Evolutionary conservation across 495 filamentous ascomycete genomes (phyloP).

Genomic region (Sporormia fimetaria): DNA sequence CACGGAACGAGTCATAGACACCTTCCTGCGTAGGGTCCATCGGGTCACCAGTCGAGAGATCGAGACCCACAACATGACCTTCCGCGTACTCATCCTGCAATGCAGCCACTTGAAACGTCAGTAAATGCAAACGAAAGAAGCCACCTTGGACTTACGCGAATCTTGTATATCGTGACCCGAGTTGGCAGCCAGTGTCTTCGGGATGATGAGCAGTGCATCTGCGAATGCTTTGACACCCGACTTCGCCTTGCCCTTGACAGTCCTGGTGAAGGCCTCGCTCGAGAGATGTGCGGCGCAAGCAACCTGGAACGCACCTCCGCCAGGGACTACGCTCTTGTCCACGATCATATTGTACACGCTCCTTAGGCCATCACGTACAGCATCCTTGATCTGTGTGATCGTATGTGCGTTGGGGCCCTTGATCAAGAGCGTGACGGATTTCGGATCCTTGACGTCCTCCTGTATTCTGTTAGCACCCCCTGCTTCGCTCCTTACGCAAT

Average conservation of each 20-base stretch:
- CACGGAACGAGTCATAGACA: conserved; percentile 93
- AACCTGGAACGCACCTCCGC: conserved; percentile 91
- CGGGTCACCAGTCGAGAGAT: conserved; percentile 72
- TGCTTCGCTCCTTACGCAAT: too few relatives aligned
- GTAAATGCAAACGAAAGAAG: conserved; percentile 3
- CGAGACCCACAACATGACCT: conserved; percentile 76
- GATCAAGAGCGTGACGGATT: conserved; percentile 96
- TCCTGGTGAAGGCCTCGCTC: conserved; percentile 68
- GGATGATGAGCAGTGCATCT: conserved; percentile 85
- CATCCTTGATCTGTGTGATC: conserved; percentile 90
- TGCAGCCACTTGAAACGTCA: conserved; percentile 50
- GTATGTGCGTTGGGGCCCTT: conserved; percentile 96
- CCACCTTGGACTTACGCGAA: conserved; percentile 48
- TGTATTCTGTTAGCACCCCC: conserved; percentile 25
- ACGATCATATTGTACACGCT: conserved; percentile 99
- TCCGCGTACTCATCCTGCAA: conserved; percentile 78
- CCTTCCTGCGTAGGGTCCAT: conserved; percentile 94
- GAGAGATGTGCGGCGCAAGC: conserved; percentile 83
- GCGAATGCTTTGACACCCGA: conserved; percentile 90
- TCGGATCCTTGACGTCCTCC: conserved; percentile 96
- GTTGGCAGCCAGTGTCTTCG: conserved; percentile 94
- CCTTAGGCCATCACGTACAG: conserved; percentile 88
- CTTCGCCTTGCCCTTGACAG: conserved; percentile 93
- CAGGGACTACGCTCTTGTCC: conserved; percentile 86
- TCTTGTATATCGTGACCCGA: conserved; percentile 95